Conservation (phyloP, 306 rosid genomes). For the Citrullus mucosospermus region DNA sequence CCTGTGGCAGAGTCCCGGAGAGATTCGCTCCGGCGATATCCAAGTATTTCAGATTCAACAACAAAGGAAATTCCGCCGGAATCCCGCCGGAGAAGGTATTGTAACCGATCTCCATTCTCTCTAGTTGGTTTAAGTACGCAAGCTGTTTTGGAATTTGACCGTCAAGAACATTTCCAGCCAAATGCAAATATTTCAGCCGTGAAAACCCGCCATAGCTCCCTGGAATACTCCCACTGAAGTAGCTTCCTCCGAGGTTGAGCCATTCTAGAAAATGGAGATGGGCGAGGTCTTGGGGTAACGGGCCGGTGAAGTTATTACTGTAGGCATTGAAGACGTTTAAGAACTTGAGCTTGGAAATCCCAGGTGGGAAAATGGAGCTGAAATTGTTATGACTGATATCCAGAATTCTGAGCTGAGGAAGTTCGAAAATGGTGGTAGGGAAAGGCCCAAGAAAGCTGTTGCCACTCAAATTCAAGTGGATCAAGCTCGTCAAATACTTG, state of each 20-base stretch:
- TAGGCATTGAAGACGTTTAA: slow-evolving; percentile 58
- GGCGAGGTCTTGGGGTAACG: slow-evolving; percentile 42
- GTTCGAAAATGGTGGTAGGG: slow-evolving; percentile 46
- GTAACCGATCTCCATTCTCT: slow-evolving; percentile 81
- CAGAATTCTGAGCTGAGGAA: slow-evolving; percentile 37
- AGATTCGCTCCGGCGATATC: slow-evolving; percentile 53
- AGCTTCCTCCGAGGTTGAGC: slow-evolving; percentile 90
- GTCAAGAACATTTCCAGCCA: slow-evolving; percentile 59
- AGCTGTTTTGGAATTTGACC: slow-evolving; percentile 56
- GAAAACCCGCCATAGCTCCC: slow-evolving; percentile 40
- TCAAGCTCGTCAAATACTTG: slow-evolving; percentile 33
- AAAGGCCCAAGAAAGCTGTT: slow-evolving; percentile 51
- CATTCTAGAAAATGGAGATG: slow-evolving; percentile 49
- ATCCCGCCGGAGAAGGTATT: slow-evolving; percentile 43
- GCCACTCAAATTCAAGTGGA: slow-evolving; percentile 60
- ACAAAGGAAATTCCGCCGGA: slow-evolving; percentile 36
- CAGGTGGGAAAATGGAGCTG: slow-evolving; percentile 68
- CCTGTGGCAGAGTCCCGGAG: slow-evolving; percentile 42
- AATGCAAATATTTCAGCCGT: slow-evolving; percentile 33
- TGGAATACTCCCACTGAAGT: slow-evolving; percentile 59
- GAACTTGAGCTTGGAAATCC: slow-evolving; percentile 67
- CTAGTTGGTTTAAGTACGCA: slow-evolving; percentile 37
- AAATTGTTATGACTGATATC: slow-evolving; percentile 71
- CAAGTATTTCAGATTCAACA: slow-evolving; percentile 48
- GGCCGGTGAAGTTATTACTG: slow-evolving; percentile 75